phyloP scores from a whole-genome alignment of 306 rosid genomes.

The Vigna reflexopilosa region DNA sequence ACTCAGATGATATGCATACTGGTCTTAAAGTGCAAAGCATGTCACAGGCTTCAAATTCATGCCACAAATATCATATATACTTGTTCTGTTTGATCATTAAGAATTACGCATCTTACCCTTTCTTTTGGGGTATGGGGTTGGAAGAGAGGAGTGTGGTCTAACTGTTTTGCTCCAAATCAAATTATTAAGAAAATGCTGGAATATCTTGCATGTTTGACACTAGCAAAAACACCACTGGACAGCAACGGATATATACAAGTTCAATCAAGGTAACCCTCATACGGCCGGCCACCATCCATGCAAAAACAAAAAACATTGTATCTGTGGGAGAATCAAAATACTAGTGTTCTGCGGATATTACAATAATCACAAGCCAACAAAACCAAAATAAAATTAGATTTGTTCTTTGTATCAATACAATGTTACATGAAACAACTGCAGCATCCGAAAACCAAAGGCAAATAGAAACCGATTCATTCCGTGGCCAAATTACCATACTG shows the following conservation, averaged over 20 bases:
- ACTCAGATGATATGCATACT: background rate
- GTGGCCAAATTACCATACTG: slow-evolving; percentile 67
- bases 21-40: background rate
- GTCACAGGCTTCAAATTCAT: no score
- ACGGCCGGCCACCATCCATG: background rate
- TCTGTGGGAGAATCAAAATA: slow-evolving; percentile 29
- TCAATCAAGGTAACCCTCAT: slow-evolving; percentile 17
- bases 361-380: slow-evolving; percentile 45
- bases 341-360: slow-evolving; percentile 19
- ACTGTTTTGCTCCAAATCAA: background rate
- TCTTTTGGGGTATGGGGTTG: background rate
- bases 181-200: background rate
- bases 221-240: background rate
- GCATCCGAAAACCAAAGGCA: slow-evolving; percentile 39
- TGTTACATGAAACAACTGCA: slow-evolving; percentile 42
- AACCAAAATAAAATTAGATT: slow-evolving; percentile 18
- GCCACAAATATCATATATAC: no score
- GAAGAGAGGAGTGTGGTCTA: background rate
- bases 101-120: background rate
- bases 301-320: slow-evolving; percentile 1
- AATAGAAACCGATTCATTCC: slow-evolving; percentile 51
- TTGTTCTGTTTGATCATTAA: background rate
- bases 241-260: slow-evolving; percentile 18
- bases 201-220: background rate
- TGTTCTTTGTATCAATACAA: slow-evolving; percentile 42